These are phyloP conservation scores for Penicillium goetzii DNA, from an alignment of 495 filamentous ascomycete species.

Conservation along the genomic window DNA sequence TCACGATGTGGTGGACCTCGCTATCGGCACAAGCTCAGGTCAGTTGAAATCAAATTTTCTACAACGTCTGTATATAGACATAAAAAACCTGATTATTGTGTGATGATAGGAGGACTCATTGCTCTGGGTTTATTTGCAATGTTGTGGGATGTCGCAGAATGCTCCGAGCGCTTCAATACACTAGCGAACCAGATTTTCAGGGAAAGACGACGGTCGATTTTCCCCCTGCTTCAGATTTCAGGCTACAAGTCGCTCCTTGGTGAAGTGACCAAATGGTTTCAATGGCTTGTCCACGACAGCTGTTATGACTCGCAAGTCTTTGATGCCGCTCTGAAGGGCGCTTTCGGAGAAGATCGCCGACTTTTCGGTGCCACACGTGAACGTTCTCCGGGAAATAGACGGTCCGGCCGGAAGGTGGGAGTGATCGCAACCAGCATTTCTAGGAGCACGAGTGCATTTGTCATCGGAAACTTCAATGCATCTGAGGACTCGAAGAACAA, in stretches of 20 bases:
- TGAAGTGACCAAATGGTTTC: not conserved
- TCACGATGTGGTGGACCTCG: not conserved
- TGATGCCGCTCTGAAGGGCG: not conserved
- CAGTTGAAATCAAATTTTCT: not conserved
- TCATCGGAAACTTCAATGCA: not conserved
- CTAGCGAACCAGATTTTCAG: not conserved
- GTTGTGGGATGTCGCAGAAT: not conserved
- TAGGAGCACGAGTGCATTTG: not conserved
- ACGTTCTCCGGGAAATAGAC: not conserved
- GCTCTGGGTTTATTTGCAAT: not conserved
- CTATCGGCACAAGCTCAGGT: constrained; percentile 3
- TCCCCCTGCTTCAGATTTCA: not conserved
- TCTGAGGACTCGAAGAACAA: not conserved
- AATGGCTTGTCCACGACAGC: not conserved
- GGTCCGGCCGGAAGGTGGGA: not conserved
- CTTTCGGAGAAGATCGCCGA: not conserved
- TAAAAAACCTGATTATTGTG: not conserved
- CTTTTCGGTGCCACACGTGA: not conserved
- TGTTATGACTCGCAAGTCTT: not conserved
- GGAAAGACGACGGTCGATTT: not conserved
- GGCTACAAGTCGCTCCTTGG: not conserved
- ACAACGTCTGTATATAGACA: not conserved
- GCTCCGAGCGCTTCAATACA: not conserved
- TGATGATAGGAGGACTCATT: not conserved
- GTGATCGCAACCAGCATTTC: not conserved